Evolutionary conservation across 164 flowering plant genomes (phyloP).

Genomic region (Aristolochia fimbriata): DNA sequence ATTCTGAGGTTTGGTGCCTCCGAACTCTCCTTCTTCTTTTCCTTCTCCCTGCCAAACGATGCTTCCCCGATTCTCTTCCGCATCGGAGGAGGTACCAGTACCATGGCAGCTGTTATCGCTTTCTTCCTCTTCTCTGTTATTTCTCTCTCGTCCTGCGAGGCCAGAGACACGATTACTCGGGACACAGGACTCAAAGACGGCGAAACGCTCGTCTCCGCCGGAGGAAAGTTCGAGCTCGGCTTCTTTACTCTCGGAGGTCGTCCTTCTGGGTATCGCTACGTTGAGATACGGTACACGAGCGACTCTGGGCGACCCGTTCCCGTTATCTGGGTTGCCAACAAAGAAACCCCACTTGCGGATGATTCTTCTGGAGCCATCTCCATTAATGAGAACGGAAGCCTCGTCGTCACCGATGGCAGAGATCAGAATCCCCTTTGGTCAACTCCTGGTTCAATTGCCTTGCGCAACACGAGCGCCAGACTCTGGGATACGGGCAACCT

Average conservation of each 20-base stretch:
- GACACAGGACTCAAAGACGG: not conserved
- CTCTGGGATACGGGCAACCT: slow-evolving; percentile 44
- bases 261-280: too few relatives aligned
- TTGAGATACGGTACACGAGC: not conserved
- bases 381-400: slow-evolving; percentile 12
- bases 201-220: not conserved
- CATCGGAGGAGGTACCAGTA: too few relatives aligned
- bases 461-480: slow-evolving; percentile 11
- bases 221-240: not conserved
- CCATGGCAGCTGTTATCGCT: too few relatives aligned
- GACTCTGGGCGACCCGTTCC: not conserved
- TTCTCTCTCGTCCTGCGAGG: too few relatives aligned
- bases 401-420: slow-evolving; percentile 7
- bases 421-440: slow-evolving; percentile 20
- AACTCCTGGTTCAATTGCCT: slow-evolving; percentile 7
- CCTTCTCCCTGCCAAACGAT: too few relatives aligned
- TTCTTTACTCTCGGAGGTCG: too few relatives aligned
- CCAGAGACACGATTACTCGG: not conserved
- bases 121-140: too few relatives aligned
- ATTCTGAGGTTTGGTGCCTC: too few relatives aligned
- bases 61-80: too few relatives aligned
- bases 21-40: too few relatives aligned
- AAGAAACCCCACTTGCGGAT: slow-evolving; percentile 27
- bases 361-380: slow-evolving; percentile 28
- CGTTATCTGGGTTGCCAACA: slow-evolving; percentile 52